Evolutionary conservation across 2,329 filamentous ascomycete genomes (phyloP).

Genomic region (Alternaria gansuensis): DNA sequence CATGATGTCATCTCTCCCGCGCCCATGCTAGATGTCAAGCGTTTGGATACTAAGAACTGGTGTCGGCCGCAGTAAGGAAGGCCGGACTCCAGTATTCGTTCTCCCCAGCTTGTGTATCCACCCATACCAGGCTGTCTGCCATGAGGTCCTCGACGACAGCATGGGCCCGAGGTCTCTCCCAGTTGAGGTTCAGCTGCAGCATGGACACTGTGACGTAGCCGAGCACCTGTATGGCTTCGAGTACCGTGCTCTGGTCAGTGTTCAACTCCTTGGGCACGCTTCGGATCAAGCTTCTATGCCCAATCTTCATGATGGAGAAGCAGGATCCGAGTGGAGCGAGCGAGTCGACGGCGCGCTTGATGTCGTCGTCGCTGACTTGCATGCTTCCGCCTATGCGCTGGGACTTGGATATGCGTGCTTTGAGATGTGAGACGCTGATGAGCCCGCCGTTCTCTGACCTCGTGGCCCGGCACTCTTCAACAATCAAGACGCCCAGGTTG

Average conservation of each 20-base stretch:
- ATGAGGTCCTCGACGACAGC: constrained; percentile 92
- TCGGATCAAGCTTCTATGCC: constrained; percentile 84
- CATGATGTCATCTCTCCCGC: constrained; percentile 11
- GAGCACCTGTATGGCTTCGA: constrained; percentile 89
- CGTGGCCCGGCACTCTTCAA: constrained; percentile 89
- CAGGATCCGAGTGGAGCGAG: constrained; percentile 87
- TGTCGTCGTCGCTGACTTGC: constrained; percentile 89
- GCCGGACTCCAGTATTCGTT: constrained; percentile 94
- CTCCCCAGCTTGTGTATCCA: constrained; percentile 84
- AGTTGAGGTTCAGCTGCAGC: constrained; percentile 84
- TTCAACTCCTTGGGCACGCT: constrained; percentile 96
- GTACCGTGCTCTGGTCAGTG: constrained; percentile 88
- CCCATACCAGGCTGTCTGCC: constrained; percentile 89
- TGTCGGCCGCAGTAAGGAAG: constrained; percentile 63
- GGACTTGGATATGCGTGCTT: constrained; percentile 75
- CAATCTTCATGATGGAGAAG: constrained; percentile 85
- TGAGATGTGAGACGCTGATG: constrained; percentile 82
- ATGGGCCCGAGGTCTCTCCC: constrained; percentile 83
- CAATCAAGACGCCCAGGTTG: constrained; percentile 92
- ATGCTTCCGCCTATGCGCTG: constrained; percentile 72
- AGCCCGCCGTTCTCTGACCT: constrained; percentile 91
- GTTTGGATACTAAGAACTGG: neutral
- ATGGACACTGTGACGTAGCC: constrained; percentile 91
- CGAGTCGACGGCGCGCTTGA: constrained; percentile 86
- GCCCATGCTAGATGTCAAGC: neutral